These are phyloP conservation scores for Artemisia annua DNA, from an alignment of 129 eudicot genomes.

Conservation along the genomic window DNA sequence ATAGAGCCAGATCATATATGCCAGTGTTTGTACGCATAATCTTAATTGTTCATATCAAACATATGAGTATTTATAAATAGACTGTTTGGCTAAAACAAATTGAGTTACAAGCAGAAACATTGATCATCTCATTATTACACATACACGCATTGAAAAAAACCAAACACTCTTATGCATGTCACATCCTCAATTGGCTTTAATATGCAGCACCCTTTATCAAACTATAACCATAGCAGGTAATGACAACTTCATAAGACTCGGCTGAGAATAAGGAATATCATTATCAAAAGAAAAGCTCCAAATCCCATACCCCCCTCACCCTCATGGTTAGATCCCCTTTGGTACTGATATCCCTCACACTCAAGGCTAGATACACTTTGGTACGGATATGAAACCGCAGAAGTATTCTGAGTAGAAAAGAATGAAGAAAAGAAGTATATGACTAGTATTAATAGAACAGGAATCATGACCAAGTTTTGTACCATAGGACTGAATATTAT, in stretches of 20 bases:
- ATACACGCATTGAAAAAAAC: background rate
- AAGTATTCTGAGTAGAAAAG: slow-evolving; percentile 24
- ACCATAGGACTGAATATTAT: slow-evolving; percentile 38
- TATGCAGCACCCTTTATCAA: background rate
- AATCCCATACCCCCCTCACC: slow-evolving; percentile 41
- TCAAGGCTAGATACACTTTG: slow-evolving; percentile 23
- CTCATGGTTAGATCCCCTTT: slow-evolving; percentile 6
- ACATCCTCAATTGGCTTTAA: background rate
- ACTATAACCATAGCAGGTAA: background rate
- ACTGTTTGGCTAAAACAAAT: background rate
- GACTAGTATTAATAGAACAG: slow-evolving; percentile 28
- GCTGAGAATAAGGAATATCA: slow-evolving; percentile 44
- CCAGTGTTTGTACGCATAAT: too few species aligned
- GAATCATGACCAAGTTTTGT: slow-evolving; percentile 10
- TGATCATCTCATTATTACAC: background rate
- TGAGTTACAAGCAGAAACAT: slow-evolving; percentile 4
- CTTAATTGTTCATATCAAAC: background rate
- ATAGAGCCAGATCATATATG: too few species aligned
- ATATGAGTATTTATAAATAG: background rate
- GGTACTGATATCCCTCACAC: too few species aligned
- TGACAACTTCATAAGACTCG: slow-evolving; percentile 13
- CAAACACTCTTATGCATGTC: background rate
- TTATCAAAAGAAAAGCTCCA: slow-evolving; percentile 45
- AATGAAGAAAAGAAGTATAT: slow-evolving; percentile 39
- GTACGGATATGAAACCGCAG: background rate